Evolutionary conservation across 164 flowering plant species (phyloP), one percentile per base, ranked within the genome.

Genomic region (Berberis vulgaris): DNA sequence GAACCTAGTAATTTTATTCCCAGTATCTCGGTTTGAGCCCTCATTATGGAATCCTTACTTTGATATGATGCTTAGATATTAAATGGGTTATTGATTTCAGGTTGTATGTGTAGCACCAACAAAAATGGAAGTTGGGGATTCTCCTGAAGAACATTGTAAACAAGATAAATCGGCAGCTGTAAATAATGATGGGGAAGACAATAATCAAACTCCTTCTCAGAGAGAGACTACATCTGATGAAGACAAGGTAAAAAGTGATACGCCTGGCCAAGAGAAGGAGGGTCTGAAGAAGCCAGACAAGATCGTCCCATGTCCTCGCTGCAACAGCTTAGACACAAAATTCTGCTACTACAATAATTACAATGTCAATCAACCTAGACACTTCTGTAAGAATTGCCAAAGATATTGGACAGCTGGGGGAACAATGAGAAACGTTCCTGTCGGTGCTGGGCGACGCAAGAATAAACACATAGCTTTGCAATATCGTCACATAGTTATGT

Each of bases 361-460:
- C 76, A 87, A 87, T 49, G 72, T 86, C 53, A 83, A 82, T 67
- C 97, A 89, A 59, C 97, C 97, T 0, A 83, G 97, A 7, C 89
- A 89, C 55, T 87, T 89, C 73, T 89, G 97, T 77, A 89, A 83
- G 77, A 77, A 80, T 69, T 89, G 96, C 64, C 96, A 89, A 74
- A 76, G 96, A 69, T 89, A 89, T 65, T 89, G 96, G 96, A 89
- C 97, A 9, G 83, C 86, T 1, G 94, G 97, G 2, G 97, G 97
- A 11, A 84, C 91, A 13, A 89, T 89, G 94, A 77, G 97, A 67
- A 87, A 85, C 47, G 88, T 89, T 6, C 97, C 97, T 0, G 88
- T 89, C 5, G 97, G 97, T 6, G 91, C 97, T 39, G 97, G 97
- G 2, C 84, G 97, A 7, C 85, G 97, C 43, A 89, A 84, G 80